Evolutionary conservation across 139 green algal species (phyloP).

Genomic region (Diplosphaera chodatii): DNA sequence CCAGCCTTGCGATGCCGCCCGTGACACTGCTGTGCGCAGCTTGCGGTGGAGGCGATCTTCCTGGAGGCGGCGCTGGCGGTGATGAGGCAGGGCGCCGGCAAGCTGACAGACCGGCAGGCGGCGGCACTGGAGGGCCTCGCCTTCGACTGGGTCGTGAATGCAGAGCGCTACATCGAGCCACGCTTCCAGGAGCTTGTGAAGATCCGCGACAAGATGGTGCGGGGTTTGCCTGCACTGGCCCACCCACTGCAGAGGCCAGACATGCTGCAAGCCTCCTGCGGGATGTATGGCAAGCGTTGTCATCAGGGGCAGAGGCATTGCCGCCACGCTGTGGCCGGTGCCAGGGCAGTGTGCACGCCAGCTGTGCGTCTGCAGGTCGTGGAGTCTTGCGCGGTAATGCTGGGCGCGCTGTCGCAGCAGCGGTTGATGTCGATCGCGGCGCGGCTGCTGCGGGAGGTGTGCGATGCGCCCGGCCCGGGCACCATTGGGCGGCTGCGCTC

Average conservation of each 20-base stretch:
- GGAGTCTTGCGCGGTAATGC: not conserved
- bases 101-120: conserved; percentile 22
- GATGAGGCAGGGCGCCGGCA: conserved; percentile 21
- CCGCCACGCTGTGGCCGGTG: too few species aligned
- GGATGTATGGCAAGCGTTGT: too few species aligned
- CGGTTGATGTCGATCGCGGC: conserved; percentile 9
- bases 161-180: conserved; percentile 42
- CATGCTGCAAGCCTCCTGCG: too few species aligned
- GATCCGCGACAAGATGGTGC: conserved; percentile 19
- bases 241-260: too few species aligned
- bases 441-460: conserved; percentile 11
- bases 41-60: conserved; percentile 58
- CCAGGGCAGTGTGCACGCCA: too few species aligned
- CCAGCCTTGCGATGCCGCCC: too few species aligned
- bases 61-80: conserved; percentile 51
- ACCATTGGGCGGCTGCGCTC: not conserved
- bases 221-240: too few species aligned
- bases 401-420: not conserved
- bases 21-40: conserved; percentile 22
- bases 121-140: conserved; percentile 33
- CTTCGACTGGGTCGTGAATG: conserved; percentile 58
- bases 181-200: conserved; percentile 15
- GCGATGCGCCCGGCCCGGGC: too few species aligned
- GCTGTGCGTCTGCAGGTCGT: too few species aligned
- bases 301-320: too few species aligned